Percentiles rank a stretch among this genome's conserved stretches.
These are phyloP conservation scores for Tulasnella sp. DNA, from an alignment of 768 basidiomycete genomes.

Conservation along the genomic window DNA sequence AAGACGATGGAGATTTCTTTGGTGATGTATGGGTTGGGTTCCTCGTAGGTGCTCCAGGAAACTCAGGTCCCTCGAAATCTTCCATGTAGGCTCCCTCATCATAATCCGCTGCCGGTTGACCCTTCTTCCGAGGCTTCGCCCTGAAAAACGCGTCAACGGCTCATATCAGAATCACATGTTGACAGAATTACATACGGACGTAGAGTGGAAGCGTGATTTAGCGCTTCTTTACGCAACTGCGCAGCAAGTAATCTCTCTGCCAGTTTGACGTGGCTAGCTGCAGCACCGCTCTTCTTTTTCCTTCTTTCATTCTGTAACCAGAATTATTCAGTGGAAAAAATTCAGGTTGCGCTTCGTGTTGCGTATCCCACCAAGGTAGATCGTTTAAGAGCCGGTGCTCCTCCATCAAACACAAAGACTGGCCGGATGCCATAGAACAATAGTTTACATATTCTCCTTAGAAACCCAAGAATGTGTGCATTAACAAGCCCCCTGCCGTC, in stretches of 20 bases:
- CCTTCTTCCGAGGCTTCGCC: too few species aligned
- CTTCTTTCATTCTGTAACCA: conserved; percentile 60
- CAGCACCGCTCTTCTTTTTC: conserved; percentile 84
- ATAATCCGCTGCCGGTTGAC: conserved; percentile 23
- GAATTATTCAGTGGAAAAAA: conserved; percentile 13
- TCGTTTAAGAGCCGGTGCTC: conserved; percentile 81
- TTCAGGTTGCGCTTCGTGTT: not conserved
- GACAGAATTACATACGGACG: too few species aligned
- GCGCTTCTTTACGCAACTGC: conserved; percentile 78
- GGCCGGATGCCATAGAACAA: conserved; percentile 96
- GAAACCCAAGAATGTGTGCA: conserved; percentile 84
- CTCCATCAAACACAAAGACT: conserved; percentile 98
- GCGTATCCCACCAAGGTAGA: conserved; percentile 58
- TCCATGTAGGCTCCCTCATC: conserved; percentile 79
- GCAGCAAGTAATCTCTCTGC: conserved; percentile 90
- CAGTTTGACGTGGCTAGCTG: conserved; percentile 66
- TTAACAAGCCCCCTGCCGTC: conserved; percentile 83
- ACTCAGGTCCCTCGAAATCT: conserved; percentile 40
- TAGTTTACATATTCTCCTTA: conserved; percentile 83
- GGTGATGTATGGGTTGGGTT: conserved; percentile 21
- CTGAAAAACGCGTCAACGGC: too few species aligned
- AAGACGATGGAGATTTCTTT: conserved; percentile 23
- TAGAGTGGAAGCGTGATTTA: conserved; percentile 36
- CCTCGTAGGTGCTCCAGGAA: conserved; percentile 40
- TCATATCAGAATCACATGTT: too few species aligned